These are phyloP conservation scores for Dactylis glomerata DNA, from an alignment of 176 grass and related monocot genomes.

Conservation along the genomic window DNA sequence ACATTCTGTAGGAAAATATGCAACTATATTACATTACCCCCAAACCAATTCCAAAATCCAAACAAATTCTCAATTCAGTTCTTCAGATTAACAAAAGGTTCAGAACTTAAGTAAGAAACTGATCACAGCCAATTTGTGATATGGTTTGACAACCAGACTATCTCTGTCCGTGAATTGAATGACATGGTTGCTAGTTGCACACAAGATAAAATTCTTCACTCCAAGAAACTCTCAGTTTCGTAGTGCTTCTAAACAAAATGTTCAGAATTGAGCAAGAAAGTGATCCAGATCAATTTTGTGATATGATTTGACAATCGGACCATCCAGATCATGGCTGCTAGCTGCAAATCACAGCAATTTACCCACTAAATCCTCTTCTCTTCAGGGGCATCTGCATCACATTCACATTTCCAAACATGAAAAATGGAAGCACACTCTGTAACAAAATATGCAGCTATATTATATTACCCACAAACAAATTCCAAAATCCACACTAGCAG, in stretches of 20 bases:
- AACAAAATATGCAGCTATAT: background rate
- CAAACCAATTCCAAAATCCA: background rate
- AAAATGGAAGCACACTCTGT: background rate
- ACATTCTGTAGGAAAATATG: background rate
- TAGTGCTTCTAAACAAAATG: background rate
- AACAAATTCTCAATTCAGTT: background rate
- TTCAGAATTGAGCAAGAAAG: background rate
- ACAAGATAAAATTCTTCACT: too few relatives aligned
- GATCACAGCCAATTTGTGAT: background rate
- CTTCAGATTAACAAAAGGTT: background rate
- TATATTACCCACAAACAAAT: constrained; percentile 5
- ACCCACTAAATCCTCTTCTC: background rate
- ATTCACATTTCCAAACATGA: background rate
- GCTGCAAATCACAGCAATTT: too few relatives aligned
- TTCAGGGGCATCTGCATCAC: background rate
- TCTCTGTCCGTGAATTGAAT: too few relatives aligned
- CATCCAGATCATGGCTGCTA: background rate
- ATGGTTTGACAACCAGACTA: background rate
- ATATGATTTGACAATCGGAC: background rate
- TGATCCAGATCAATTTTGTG: background rate
- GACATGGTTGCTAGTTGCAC: too few relatives aligned
- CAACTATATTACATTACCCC: background rate
- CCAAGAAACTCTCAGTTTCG: too few relatives aligned
- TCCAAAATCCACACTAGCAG: background rate
- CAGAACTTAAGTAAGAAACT: background rate